Percentiles rank a stretch among this genome's conserved stretches.
Conservation (phyloP, 345 rosid species). For the Ailanthus altissimus region DNA sequence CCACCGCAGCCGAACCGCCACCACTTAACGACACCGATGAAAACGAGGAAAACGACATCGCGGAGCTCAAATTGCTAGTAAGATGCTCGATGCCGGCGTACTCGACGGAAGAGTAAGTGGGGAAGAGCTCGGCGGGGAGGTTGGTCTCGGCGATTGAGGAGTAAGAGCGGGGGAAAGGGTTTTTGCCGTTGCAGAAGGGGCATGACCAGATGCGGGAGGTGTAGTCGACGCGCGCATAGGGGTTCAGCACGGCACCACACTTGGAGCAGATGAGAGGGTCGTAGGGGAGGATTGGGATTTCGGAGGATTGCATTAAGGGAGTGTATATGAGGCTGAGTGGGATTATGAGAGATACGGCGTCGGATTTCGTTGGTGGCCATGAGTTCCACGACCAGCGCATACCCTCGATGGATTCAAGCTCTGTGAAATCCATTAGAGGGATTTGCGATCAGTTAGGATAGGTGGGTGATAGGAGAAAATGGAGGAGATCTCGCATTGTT, state of each 20-base stretch:
- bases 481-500: conserved; percentile 10
- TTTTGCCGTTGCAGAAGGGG: conserved; percentile 69
- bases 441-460: neutral
- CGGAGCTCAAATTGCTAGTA: conserved; percentile 21
- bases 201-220: conserved; percentile 84
- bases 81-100: conserved; percentile 32
- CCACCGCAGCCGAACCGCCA: conserved; percentile 35
- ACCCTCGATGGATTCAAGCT: conserved; percentile 88
- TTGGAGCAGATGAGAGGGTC: conserved; percentile 71
- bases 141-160: conserved; percentile 72
- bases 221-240: conserved; percentile 90
- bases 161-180: conserved; percentile 75
- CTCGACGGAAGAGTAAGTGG: conserved; percentile 86
- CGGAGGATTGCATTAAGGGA: conserved; percentile 75
- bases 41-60: conserved; percentile 42
- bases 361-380: conserved; percentile 78
- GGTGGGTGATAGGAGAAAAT: neutral
- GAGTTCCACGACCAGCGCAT: conserved; percentile 97
- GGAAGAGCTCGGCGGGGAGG: conserved; percentile 97
- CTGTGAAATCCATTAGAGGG: conserved; percentile 72
- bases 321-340: conserved; percentile 84
- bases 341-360: conserved; percentile 57
- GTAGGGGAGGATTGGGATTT: conserved; percentile 85
- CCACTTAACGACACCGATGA: too few relatives aligned
- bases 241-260: conserved; percentile 80